phyloP scores from a whole-genome alignment of 805 yeast genomes.

The Cyberlindnera amylophila region DNA sequence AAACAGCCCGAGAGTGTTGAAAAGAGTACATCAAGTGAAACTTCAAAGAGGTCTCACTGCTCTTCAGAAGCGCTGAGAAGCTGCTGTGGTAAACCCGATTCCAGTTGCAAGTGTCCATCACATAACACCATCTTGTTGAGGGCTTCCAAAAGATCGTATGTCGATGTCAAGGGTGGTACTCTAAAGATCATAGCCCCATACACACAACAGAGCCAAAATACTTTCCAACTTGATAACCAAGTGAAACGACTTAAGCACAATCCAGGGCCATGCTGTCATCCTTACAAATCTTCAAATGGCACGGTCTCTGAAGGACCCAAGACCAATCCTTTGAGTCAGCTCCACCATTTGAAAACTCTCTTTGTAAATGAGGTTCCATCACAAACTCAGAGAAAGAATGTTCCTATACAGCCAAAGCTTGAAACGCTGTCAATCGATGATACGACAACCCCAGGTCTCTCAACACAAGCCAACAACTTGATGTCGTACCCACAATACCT shows the following conservation, averaged over 20 bases:
- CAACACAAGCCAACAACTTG: too few relatives aligned
- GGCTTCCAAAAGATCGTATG: conserved; percentile 27
- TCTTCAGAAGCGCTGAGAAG: not conserved
- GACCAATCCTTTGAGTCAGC: not conserved
- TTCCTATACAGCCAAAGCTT: conserved; percentile 3
- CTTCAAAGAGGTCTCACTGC: not conserved
- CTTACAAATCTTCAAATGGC: not conserved
- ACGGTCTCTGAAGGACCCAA: not conserved
- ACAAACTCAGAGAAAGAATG: not conserved
- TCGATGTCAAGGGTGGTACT: conserved; percentile 26
- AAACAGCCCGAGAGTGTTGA: not conserved
- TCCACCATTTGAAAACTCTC: conserved; percentile 14
- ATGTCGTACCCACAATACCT: conserved; percentile 1
- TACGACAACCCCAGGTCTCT: too few relatives aligned
- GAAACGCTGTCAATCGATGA: not conserved
- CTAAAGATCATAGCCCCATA: conserved; percentile 27
- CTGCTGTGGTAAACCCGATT: not conserved
- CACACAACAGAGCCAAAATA: conserved; percentile 16
- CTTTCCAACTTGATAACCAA: conserved; percentile 12
- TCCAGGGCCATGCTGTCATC: conserved; percentile 10
- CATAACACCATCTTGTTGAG: conserved; percentile 24
- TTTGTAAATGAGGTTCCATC: conserved; percentile 14
- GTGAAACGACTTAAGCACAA: conserved; percentile 7
- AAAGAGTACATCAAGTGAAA: not conserved
- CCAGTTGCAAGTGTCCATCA: conserved; percentile 12